These are phyloP conservation scores for Leccinum subtestaceum DNA, from an alignment of 768 basidiomycete species.

Conservation along the genomic window DNA sequence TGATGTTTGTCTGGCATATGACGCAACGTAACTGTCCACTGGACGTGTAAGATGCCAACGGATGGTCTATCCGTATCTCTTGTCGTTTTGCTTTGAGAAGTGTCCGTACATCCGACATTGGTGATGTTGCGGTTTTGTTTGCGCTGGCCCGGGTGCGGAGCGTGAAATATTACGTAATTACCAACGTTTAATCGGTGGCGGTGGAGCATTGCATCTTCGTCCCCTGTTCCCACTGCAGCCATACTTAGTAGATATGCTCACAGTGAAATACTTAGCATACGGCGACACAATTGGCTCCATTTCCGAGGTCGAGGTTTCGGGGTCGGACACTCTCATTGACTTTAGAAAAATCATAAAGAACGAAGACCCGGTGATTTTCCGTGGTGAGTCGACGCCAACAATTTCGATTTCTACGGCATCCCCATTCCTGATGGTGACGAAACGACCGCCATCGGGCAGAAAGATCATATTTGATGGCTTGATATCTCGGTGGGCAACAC, in stretches of 20 bases:
- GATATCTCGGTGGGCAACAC: background rate
- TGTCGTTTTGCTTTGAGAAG: constrained; percentile 82
- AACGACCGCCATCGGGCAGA: background rate
- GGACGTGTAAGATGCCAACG: constrained; percentile 64
- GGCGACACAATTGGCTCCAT: background rate
- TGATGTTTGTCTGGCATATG: constrained; percentile 60
- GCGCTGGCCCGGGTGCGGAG: background rate
- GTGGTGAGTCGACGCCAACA: background rate
- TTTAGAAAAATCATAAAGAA: constrained; percentile 2
- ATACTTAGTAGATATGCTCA: background rate
- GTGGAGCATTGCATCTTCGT: no score
- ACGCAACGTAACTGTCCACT: constrained; percentile 68
- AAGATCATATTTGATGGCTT: background rate
- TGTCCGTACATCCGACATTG: constrained; percentile 78
- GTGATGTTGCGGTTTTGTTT: background rate
- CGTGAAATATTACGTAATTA: background rate
- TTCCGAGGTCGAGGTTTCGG: constrained; percentile 2
- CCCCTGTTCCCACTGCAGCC: no score
- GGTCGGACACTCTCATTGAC: background rate
- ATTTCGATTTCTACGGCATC: background rate
- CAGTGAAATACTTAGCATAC: background rate
- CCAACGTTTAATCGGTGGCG: no score
- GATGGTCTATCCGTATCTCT: constrained; percentile 69
- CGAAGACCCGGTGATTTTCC: background rate
- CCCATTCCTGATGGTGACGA: background rate